Evolutionary conservation across 2,329 filamentous ascomycete species (phyloP).

Genomic region (Colletotrichum theobromicola): DNA sequence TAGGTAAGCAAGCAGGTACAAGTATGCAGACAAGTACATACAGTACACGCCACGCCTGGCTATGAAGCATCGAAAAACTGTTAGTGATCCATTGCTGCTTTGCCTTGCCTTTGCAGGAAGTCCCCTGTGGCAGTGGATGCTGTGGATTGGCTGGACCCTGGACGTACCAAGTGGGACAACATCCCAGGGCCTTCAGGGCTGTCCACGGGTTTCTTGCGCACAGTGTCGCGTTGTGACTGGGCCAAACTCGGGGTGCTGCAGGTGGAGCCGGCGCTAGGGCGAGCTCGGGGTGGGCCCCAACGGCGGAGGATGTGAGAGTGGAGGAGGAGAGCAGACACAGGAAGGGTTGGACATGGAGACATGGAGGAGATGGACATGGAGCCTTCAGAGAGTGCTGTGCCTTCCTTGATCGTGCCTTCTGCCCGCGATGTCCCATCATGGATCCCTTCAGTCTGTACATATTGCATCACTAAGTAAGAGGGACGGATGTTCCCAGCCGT

Average conservation of each 20-base stretch:
- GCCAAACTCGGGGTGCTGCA: constrained; percentile 1
- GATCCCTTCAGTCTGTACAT: background rate
- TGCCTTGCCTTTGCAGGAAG: background rate
- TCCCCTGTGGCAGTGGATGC: background rate
- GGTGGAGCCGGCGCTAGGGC: background rate
- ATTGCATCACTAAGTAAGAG: background rate
- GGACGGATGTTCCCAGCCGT: background rate
- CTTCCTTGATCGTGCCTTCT: background rate
- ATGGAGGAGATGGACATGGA: background rate
- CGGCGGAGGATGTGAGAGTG: no score
- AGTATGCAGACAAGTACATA: background rate
- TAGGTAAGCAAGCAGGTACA: background rate
- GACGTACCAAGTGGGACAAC: background rate
- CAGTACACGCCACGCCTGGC: background rate
- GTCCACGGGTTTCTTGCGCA: background rate
- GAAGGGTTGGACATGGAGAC: background rate
- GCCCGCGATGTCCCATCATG: background rate
- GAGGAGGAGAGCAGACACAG: background rate
- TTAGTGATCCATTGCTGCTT: background rate
- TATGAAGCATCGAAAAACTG: background rate
- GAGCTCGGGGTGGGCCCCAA: constrained; percentile 5
- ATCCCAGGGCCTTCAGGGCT: background rate
- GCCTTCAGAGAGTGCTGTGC: background rate
- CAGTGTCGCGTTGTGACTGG: constrained; percentile 2
- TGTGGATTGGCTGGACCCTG: constrained; percentile 14